Conservation (phyloP, 1,284 basidiomycete species). For the Fomitopsis betulina region DNA sequence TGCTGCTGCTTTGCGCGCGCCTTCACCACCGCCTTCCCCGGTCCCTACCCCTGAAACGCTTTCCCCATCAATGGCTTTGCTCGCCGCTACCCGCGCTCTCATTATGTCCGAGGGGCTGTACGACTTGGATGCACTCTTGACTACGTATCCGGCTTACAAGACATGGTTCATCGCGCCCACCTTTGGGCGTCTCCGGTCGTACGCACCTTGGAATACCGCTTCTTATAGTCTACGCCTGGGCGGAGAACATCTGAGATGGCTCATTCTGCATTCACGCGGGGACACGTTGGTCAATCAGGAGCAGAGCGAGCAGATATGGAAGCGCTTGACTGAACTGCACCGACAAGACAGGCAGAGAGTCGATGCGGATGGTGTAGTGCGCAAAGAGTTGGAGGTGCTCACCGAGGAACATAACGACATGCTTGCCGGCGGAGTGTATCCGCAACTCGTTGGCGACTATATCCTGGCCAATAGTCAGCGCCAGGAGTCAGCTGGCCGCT, state of each 20-base stretch:
- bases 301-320: conserved; percentile 58
- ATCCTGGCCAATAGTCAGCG: conserved; percentile 17
- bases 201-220: conserved; percentile 44
- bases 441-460: conserved; percentile 44
- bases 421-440: conserved; percentile 39
- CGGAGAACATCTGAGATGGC: conserved; percentile 47
- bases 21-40: conserved; percentile 4
- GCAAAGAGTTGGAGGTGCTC: conserved; percentile 41
- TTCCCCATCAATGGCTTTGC: conserved; percentile 41
- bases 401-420: conserved; percentile 54
- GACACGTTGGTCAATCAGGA: conserved; percentile 61
- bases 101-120: conserved; percentile 72
- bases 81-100: conserved; percentile 47
- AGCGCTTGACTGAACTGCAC: conserved; percentile 42
- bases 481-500: not conserved
- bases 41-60: conserved; percentile 25
- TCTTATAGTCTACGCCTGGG: conserved; percentile 33
- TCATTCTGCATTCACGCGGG: conserved; percentile 68
- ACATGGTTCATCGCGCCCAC: conserved; percentile 61
- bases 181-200: conserved; percentile 50
- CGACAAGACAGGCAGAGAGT: conserved; percentile 7
- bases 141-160: conserved; percentile 58
- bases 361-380: conserved; percentile 24
- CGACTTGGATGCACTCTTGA: conserved; percentile 60
- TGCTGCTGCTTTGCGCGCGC: conserved; percentile 12